phyloP scores from a whole-genome alignment of 1,284 basidiomycete genomes.

The Xerocomus amazonicus region DNA sequence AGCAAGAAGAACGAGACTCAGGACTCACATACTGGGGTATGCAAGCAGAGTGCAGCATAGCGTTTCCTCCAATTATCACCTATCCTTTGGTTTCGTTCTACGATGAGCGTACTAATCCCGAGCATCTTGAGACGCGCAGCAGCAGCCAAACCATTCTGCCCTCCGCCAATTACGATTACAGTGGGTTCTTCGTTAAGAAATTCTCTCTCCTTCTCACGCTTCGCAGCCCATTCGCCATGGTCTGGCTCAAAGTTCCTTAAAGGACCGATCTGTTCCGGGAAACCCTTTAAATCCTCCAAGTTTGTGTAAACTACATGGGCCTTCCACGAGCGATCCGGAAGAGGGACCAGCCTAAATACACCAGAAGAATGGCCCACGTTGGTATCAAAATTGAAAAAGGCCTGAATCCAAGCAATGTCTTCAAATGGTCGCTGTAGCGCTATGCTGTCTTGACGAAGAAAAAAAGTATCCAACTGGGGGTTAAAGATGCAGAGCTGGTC shows the following conservation, averaged over 20 bases:
- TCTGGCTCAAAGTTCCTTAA: conserved; percentile 39
- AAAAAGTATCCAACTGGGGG: conserved; percentile 18
- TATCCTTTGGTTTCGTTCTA: conserved; percentile 32
- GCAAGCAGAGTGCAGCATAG: conserved; percentile 28
- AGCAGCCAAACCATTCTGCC: conserved; percentile 36
- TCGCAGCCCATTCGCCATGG: conserved; percentile 37
- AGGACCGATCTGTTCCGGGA: conserved; percentile 34
- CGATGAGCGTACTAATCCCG: conserved; percentile 33
- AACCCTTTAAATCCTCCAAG: conserved; percentile 44
- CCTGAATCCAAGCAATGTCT: conserved; percentile 53
- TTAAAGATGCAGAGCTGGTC: conserved; percentile 41
- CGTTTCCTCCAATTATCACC: conserved; percentile 30
- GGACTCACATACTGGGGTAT: conserved; percentile 28
- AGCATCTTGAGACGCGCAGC: conserved; percentile 45
- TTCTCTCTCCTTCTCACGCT: conserved; percentile 38
- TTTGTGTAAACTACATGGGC: conserved; percentile 38
- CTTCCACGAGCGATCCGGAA: conserved; percentile 47
- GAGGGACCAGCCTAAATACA: conserved; percentile 50
- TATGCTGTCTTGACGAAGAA: conserved; percentile 17
- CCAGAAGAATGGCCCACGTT: conserved; percentile 44
- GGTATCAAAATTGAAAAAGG: conserved; percentile 52
- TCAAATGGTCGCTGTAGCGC: conserved; percentile 42
- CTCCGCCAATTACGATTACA: conserved; percentile 41
- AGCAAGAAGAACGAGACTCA: neutral
- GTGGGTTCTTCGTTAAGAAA: conserved; percentile 32